Base-by-base conservation (phyloP, 1,139 yeast species). In the Blastobotrys buckinghamii region DNA sequence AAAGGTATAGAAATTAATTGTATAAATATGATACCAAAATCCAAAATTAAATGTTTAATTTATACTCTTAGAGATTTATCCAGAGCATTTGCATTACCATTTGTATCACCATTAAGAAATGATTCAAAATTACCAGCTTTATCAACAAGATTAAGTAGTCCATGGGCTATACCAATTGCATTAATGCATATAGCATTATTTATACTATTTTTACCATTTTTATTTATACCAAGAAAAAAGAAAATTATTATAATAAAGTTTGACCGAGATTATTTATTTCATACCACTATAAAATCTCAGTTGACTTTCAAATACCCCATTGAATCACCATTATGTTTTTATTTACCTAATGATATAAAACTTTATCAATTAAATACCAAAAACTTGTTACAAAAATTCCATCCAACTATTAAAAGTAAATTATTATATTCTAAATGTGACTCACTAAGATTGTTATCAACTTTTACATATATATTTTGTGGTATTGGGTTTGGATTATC, bases 151-250 rank as follows among this genome's bases (percentile, higher is more conserved):
- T 48, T 57, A 12, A 55, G 55, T 33, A 54, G 59, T 0, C 61
- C 60, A 2, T 58, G 61, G 59, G 58, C 59, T 0, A 48, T 57
- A 36, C 60, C 61, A 1, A 54, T 57, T 2, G 60, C 59, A 6
- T 37, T 55, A 33, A 52, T 58, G 37, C 58, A 58, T 29, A 50
- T 58, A 19, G 32, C 53, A 8, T 43, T 55, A 8, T 58, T 55
- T 39, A 24, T 53, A 24, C 19, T 55, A 24, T 53, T 55, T 9
- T 36, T 51, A n/a, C 58, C 59, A 2, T 52, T 57, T 37, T 48
- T 57, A 7, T 40, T 57, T 2, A 27, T 55, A 10, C 59, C 58
- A 2, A 26, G 26, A n/a, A 22, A 15, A 5, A 35, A 22, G 20
- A 20, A 22, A 20, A 34, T 15, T 17, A 19, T 45, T 7, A 16